Evolutionary conservation across 192 early-diverging fungal genomes (phyloP), one percentile per base, ranked within the genome.

Genomic region (Coemansia reversa): DNA sequence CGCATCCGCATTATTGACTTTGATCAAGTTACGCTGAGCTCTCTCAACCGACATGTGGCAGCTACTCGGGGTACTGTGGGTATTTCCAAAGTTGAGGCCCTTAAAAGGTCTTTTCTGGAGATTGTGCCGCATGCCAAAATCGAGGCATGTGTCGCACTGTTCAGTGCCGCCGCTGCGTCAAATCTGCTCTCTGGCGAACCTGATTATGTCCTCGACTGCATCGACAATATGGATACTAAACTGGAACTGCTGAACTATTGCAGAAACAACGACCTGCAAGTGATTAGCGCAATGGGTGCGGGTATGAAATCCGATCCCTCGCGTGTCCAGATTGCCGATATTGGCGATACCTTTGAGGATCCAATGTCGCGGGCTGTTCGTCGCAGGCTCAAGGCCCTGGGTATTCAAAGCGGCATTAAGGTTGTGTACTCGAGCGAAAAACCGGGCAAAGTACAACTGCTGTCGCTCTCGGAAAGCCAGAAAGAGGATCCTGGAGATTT

Each of bases 271-370:
- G 79, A 86, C 2, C 66, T 97, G 16, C 81, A 72, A 25, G 90
- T 98, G 22, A 93, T 98, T 28, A 91, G 91, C 50, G 93, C 95
- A 18, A 98, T 97, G 94, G 97, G 95, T 2, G 92, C 95, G 4
- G 95, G 97, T n/a, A 94, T 93, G 47, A 98, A 98, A 72, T 86
- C 93, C 1, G 94, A 98, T 73, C 91, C 95, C n/a, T 94, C 94
- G 27, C 86, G 92, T 14, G 89, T 98, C 48, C 97, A 97, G 76
- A 92, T 98, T 66, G 92, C 93, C 29, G 97, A 98, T 72, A 96
- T 98, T 56, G 86, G 89, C 59, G 89, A 94, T 42, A 98, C 96
- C 0, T 90, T 89, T 68, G 95, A 98, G 85, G 95, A 98, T 75
- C 93, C 94, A 0, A 84, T 98, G 60, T 93, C 96, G 25, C 86